Percentiles rank a stretch among this genome's conserved stretches.
These are phyloP conservation scores for Batkoa obscura DNA, from an alignment of 371 early-diverging fungal species.

Conservation along the genomic window DNA sequence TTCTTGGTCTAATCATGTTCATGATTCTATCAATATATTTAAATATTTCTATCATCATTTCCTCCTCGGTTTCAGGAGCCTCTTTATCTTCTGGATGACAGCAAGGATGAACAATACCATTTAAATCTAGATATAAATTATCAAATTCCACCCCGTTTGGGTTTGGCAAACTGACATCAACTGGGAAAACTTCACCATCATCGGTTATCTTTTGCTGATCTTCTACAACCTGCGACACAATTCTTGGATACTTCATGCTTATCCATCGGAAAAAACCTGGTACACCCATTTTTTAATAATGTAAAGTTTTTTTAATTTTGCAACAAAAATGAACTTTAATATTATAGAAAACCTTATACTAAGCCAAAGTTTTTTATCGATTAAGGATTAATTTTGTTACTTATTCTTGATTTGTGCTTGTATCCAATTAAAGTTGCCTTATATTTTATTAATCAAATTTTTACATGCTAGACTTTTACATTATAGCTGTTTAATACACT, in stretches of 20 bases:
- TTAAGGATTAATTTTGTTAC: no score
- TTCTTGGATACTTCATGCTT: slow-evolving; percentile 83
- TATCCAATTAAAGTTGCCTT: no score
- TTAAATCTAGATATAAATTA: slow-evolving; percentile 98
- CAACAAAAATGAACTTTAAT: no score
- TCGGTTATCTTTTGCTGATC: slow-evolving; percentile 44
- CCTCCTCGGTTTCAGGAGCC: slow-evolving; percentile 80
- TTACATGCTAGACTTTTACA: no score
- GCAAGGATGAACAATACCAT: slow-evolving; percentile 98
- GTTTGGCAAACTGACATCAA: slow-evolving; percentile 76
- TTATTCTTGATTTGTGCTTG: no score
- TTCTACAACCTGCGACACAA: slow-evolving; percentile 58
- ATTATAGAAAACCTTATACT: no score
- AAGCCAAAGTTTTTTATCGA: no score
- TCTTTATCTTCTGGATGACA: slow-evolving; percentile 89
- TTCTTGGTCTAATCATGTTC: slow-evolving; percentile 76
- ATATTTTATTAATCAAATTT: no score
- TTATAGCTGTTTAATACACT: no score
- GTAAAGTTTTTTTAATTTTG: no score
- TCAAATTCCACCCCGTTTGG: slow-evolving; percentile 89
- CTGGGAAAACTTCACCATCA: slow-evolving; percentile 55
- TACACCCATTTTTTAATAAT: slow-evolving; percentile 75
- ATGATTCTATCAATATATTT: slow-evolving; percentile 90
- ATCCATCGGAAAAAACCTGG: slow-evolving; percentile 71
- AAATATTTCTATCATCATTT: slow-evolving; percentile 88